Conservation (phyloP, 129 eudicot species). For the Chrysanthemum makinoi region DNA sequence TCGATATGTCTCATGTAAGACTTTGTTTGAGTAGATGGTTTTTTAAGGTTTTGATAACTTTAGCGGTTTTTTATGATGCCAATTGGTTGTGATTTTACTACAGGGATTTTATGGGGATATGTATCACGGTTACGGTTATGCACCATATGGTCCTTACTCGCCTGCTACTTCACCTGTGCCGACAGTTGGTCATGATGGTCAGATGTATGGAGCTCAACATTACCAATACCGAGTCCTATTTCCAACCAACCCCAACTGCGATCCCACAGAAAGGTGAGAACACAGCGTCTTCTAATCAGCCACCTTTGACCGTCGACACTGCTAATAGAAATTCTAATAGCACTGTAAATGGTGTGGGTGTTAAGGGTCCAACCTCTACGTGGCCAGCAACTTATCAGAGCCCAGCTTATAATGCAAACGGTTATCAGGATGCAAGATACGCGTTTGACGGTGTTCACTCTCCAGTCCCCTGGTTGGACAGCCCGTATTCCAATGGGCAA, state of each 20-base stretch:
- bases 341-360: slow-evolving; percentile 35
- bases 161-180: slow-evolving; percentile 81
- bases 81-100: slow-evolving; percentile 4
- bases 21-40: not conserved
- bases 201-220: slow-evolving; percentile 74
- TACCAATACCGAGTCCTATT: slow-evolving; percentile 67
- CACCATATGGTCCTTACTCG: slow-evolving; percentile 69
- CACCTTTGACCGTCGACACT: slow-evolving; percentile 47
- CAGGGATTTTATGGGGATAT: slow-evolving; percentile 79
- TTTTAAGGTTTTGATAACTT: too few relatives aligned
- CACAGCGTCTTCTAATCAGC: slow-evolving; percentile 43
- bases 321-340: slow-evolving; percentile 48
- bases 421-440: slow-evolving; percentile 61
- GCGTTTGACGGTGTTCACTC: slow-evolving; percentile 59
- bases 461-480: slow-evolving; percentile 66
- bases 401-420: slow-evolving; percentile 39
- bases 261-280: slow-evolving; percentile 57
- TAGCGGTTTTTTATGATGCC: not conserved
- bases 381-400: slow-evolving; percentile 42
- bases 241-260: slow-evolving; percentile 56
- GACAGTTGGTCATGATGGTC: slow-evolving; percentile 73
- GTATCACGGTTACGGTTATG: slow-evolving; percentile 78
- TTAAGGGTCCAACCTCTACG: slow-evolving; percentile 43
- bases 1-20: slow-evolving; percentile 67
- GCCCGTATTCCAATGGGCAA: slow-evolving; percentile 50